Base-by-base conservation (phyloP, 2,329 filamentous ascomycete species). In the Neopestalotiopsis sp. region DNA sequence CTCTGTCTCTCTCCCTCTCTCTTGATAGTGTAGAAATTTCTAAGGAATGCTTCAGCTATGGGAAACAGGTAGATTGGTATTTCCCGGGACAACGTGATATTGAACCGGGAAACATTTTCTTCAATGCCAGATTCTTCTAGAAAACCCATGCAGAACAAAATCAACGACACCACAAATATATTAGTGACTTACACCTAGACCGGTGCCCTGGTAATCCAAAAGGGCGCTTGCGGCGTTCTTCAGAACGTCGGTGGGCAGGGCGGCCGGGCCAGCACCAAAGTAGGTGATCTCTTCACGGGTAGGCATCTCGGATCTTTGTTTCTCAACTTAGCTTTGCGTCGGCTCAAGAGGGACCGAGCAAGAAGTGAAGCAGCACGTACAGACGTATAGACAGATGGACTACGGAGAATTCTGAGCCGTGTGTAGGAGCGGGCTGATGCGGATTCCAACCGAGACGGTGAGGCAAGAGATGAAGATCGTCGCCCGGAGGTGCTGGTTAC, bases 181-280 rank as follows among this genome's bases (percentile, higher is more conserved):
- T 10, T 38, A 28, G 24, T 28, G 3, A 38, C 34, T 38, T 38
- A 38, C 34, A 66, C 94, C 94, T 67, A 98, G 87, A 69, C 95
- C 95, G 53, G 90, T 93, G 79, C 89, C 86, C 61, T 95, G 85
- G 84, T 90, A 97, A 85, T 98, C 92, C 72, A 97, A 81, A 4
- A 98, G 90, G 1, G 93, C 92, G 78, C 89, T 80, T 1, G 94
- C 90, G 65, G 94, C 94, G 59, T 85, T 86, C 80, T 96, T 90
- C 64, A 98, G 88, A 28, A 98, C 93, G 4, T 89, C 82, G 13
- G 93, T 97, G 30, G 95, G 95, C 20, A 98, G 87, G 40, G 90
- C 85, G n/a, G 95, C 94, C 63, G 95, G 95, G 71, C 95, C 95
- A 66, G 95, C 95, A 71, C 95, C 94, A 75, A 97, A 97, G 82